Evolutionary conservation across 106 monocot genomes (phyloP), one percentile per base, ranked within the genome.

Genomic region (Acanthochlamys bracteata): DNA sequence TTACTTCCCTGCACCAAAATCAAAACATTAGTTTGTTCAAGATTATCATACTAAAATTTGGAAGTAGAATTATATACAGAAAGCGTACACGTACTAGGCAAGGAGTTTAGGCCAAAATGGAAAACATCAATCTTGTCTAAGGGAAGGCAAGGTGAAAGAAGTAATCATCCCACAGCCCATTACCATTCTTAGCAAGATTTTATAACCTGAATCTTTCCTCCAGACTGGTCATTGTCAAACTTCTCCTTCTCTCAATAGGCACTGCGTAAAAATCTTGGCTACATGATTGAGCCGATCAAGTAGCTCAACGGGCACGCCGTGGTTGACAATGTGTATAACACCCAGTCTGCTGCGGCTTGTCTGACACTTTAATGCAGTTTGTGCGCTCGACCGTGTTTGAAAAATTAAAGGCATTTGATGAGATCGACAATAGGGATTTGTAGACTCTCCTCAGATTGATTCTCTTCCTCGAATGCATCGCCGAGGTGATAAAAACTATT

Each of bases 111-210:
- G 93, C 89, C 93, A 93, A 13, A 83, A n/a, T n/a, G 49, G 20
- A 83, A 71, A 58, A 76, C n/a, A 42, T 89, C 76, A 4, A 70
- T 67, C 75, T 76, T 83, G 42, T 84, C 71, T 20, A 57, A 0
- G 89, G 93, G 73, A 79, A 83, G 33, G 86, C 66, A 51, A 93
- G 81, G 66, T 93, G 93, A 55, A 93, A 93, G 74, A 81, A 89
- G 83, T 93, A 93, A 69, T 93, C 93, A 72, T 85, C 74, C 93
- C 93, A 93, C 79, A 59, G 56, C 64, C 89, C 93, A 47, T 81
- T 77, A 0, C 59, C 73, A 61, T 77, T 93, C 52, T 86, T 83
- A 4, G 89, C 93, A 17, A 93, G 79, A 76, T 93, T 2, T 89
- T 86, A 47, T 93, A 93, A 17, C 93, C 22, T 73, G 69, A 17